phyloP scores from a whole-genome alignment of 768 basidiomycete genomes.

The Rhodotorula toruloides region DNA sequence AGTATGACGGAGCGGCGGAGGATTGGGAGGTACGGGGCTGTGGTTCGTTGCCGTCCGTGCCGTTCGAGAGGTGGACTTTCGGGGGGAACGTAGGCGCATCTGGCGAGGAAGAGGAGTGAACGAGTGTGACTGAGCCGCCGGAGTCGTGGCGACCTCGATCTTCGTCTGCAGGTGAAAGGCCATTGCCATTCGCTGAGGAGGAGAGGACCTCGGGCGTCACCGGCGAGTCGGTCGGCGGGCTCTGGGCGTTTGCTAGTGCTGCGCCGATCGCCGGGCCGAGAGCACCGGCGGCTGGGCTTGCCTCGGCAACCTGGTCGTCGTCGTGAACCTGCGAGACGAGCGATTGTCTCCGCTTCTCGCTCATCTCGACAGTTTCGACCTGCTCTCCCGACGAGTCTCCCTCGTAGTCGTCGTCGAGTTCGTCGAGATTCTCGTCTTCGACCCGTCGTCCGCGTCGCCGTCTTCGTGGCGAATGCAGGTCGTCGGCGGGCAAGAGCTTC shows the following conservation, averaged over 20 bases:
- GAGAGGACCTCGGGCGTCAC: no score
- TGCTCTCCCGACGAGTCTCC: not conserved
- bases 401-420: not conserved
- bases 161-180: not conserved
- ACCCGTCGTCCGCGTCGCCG: not conserved
- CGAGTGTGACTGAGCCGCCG: not conserved
- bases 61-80: constrained; percentile 1
- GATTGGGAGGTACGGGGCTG: not conserved
- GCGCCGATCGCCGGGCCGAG: not conserved
- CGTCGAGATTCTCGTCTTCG: not conserved
- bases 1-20: constrained; percentile 11
- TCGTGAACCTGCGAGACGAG: not conserved
- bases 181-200: not conserved
- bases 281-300: not conserved
- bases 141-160: constrained; percentile 2
- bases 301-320: not conserved
- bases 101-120: not conserved
- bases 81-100: not conserved
- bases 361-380: constrained; percentile 7
- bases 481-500: not conserved
- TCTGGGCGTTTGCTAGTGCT: not conserved
- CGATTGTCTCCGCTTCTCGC: not conserved
- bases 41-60: not conserved
- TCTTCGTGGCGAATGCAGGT: not conserved
- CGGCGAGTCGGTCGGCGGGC: not conserved